Evolutionary conservation across 768 basidiomycete species (phyloP).

Genomic region (Gloeopeniophorella convolvens): DNA sequence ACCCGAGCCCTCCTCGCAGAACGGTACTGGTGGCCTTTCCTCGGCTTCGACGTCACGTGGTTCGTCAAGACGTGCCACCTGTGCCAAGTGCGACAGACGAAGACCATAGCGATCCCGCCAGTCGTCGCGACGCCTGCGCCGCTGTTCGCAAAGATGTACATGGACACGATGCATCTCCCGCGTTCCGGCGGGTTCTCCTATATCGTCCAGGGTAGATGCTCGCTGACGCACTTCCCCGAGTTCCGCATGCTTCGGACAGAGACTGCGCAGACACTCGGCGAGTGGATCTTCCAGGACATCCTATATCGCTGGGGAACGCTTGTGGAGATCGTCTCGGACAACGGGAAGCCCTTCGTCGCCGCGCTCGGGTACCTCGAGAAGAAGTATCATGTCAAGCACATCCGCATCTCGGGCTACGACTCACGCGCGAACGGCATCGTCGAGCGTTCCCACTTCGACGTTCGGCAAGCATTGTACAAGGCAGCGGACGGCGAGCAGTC

Average conservation of each 20-base stretch:
- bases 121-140: slow-evolving; percentile 17
- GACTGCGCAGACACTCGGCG: background rate
- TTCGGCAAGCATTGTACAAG: slow-evolving; percentile 32
- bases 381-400: background rate
- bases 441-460: slow-evolving; percentile 27
- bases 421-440: slow-evolving; percentile 13
- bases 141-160: slow-evolving; percentile 32
- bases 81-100: slow-evolving; percentile 29
- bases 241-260: background rate
- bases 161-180: slow-evolving; percentile 39
- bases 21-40: slow-evolving; percentile 25
- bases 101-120: slow-evolving; percentile 23
- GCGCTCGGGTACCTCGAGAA: background rate
- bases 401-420: background rate
- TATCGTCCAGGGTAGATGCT: background rate
- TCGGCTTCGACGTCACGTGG: slow-evolving; percentile 20
- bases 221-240: background rate
- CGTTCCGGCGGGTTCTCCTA: slow-evolving; percentile 12
- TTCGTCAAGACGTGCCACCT: slow-evolving; percentile 30
- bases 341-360: background rate
- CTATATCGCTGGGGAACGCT: slow-evolving; percentile 19
- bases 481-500: slow-evolving; percentile 27
- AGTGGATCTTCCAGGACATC: slow-evolving; percentile 32
- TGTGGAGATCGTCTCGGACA: slow-evolving; percentile 27
- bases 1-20: slow-evolving; percentile 1